Evolutionary conservation across 2,329 filamentous ascomycete genomes (phyloP).

Genomic region (Venturiaceae sp.): DNA sequence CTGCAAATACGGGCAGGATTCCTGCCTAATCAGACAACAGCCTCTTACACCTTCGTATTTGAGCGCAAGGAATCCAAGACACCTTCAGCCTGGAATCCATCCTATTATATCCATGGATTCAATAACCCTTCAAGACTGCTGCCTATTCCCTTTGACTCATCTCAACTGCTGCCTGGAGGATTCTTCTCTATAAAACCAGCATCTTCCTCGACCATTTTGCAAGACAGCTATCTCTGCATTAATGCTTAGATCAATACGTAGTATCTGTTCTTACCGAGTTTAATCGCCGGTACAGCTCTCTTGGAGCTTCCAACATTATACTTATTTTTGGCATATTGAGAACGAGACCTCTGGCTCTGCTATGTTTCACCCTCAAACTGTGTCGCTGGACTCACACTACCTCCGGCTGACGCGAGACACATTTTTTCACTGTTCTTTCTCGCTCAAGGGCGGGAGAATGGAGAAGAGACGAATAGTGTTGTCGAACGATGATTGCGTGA

Average conservation of each 20-base stretch:
- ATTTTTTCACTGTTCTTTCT: neutral
- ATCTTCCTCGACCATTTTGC: neutral
- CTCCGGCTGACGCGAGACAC: neutral
- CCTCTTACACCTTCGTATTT: too few species aligned
- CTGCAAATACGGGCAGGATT: neutral
- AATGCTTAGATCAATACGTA: neutral
- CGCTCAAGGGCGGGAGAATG: neutral
- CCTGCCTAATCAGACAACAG: neutral
- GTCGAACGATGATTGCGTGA: neutral
- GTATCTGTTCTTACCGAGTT: conserved; percentile 1
- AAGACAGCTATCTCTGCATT: neutral
- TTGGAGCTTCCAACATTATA: neutral
- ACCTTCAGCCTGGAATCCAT: neutral
- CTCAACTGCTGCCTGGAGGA: neutral
- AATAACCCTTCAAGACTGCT: neutral
- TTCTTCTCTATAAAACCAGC: neutral
- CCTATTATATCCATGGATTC: neutral
- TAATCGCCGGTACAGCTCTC: neutral
- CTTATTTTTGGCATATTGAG: neutral
- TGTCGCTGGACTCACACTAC: neutral
- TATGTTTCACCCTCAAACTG: neutral
- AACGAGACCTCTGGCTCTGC: neutral
- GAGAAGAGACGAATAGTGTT: neutral
- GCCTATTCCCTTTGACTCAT: neutral
- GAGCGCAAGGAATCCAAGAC: too few species aligned